Percentiles rank a stretch among this genome's conserved stretches.
These are phyloP conservation scores for Fusarium odoratissimum DNA, from an alignment of 2,329 filamentous ascomycete genomes.

Conservation along the genomic window DNA sequence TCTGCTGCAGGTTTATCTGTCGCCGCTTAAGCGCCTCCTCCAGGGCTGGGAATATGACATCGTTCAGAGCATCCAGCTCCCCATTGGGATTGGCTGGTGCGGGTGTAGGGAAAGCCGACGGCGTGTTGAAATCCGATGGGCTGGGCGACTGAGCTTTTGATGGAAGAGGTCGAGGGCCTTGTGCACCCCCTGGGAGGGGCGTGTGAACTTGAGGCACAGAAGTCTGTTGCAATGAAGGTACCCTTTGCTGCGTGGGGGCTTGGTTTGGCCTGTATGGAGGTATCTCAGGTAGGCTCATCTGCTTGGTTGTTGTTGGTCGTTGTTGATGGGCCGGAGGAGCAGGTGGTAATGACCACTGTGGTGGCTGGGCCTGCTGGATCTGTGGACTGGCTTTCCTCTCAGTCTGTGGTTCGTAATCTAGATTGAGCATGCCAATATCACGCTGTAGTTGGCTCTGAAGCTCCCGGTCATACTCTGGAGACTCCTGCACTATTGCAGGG, in stretches of 20 bases:
- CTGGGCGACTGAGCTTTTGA: constrained; percentile 49
- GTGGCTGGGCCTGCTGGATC: constrained; percentile 17
- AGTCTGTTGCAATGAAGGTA: constrained; percentile 45
- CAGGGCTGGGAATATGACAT: constrained; percentile 92
- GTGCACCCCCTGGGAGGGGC: constrained; percentile 31
- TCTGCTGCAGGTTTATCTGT: constrained; percentile 68
- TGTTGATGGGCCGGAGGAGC: constrained; percentile 52
- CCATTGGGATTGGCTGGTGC: constrained; percentile 69
- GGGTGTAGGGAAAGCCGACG: constrained; percentile 66
- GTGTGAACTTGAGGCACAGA: constrained; percentile 38
- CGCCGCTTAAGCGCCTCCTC: constrained; percentile 91
- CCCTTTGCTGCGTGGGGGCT: constrained; percentile 46
- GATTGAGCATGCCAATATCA: constrained; percentile 68
- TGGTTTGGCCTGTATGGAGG: constrained; percentile 63
- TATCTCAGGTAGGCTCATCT: constrained; percentile 64
- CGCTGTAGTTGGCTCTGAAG: constrained; percentile 72
- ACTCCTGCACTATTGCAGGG: constrained; percentile 59
- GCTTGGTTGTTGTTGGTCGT: constrained; percentile 54
- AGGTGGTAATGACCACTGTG: constrained; percentile 38
- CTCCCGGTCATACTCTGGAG: constrained; percentile 70
- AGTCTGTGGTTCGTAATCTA: constrained; percentile 49
- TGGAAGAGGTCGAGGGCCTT: constrained; percentile 42
- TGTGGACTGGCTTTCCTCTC: constrained; percentile 27
- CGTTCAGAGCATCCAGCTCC: constrained; percentile 86
- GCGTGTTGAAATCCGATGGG: constrained; percentile 49